Evolutionary conservation across 345 rosid genomes (phyloP).

Genomic region (Brassica napus): Da-Ae NC_063445.1:4604501-4605000

Average conservation of each 20-base stretch:
- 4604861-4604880: neutral
- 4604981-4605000: neutral
- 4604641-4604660: neutral
- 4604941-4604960: neutral
- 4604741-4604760: neutral
- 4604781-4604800: neutral
- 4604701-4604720: neutral
- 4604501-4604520: neutral
- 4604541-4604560: neutral
- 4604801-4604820: neutral
- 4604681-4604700: neutral
- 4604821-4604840: neutral
- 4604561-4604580: neutral
- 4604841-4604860: neutral
- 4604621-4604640: neutral
- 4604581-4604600: neutral
- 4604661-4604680: neutral
- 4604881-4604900: neutral
- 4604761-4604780: no score
- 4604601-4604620: neutral
- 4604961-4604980: neutral
- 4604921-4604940: neutral
- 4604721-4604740: neutral
- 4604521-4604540: neutral
- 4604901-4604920: neutral